Percentiles rank a stretch among this genome's conserved stretches.
These are phyloP conservation scores for Ehretia macrophylla DNA, from an alignment of 257 asterid genomes.

Conservation along the genomic window DNA sequence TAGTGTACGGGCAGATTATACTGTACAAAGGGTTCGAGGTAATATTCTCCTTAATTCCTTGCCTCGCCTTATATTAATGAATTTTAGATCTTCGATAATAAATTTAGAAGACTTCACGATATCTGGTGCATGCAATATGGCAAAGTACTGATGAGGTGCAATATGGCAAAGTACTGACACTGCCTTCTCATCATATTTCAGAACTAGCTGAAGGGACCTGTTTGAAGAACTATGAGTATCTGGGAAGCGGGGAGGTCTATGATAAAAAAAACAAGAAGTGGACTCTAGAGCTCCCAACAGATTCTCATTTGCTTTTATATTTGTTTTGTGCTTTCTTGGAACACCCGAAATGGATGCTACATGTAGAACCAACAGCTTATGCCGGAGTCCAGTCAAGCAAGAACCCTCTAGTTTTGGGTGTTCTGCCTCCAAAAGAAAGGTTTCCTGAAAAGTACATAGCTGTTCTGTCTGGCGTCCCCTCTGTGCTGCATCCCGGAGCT, in stretches of 20 bases:
- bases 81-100: not conserved
- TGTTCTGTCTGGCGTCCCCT: slow-evolving; percentile 71
- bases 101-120: not conserved
- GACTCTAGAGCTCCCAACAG: slow-evolving; percentile 77
- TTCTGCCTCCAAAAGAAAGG: slow-evolving; percentile 86
- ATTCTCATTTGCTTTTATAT: slow-evolving; percentile 85
- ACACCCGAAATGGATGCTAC: slow-evolving; percentile 96
- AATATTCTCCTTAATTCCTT: slow-evolving; percentile 19
- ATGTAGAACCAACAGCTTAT: slow-evolving; percentile 76
- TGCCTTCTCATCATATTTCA: slow-evolving; percentile 22
- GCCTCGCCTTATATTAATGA: not conserved
- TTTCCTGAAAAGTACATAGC: slow-evolving; percentile 91
- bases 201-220: slow-evolving; percentile 98
- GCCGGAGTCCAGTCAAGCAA: slow-evolving; percentile 83
- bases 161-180: not conserved
- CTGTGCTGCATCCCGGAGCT: slow-evolving; percentile 92
- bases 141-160: not conserved
- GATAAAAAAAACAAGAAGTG: slow-evolving; percentile 70
- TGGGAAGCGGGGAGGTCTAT: slow-evolving; percentile 71
- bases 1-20: slow-evolving; percentile 66
- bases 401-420: slow-evolving; percentile 88
- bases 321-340: slow-evolving; percentile 93
- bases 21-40: slow-evolving; percentile 81
- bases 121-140: not conserved
- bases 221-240: slow-evolving; percentile 83